Evolutionary conservation across 2,329 filamentous ascomycete genomes (phyloP), one percentile per base, ranked within the genome.

Genomic region (Diaporthe ampelina): DNA sequence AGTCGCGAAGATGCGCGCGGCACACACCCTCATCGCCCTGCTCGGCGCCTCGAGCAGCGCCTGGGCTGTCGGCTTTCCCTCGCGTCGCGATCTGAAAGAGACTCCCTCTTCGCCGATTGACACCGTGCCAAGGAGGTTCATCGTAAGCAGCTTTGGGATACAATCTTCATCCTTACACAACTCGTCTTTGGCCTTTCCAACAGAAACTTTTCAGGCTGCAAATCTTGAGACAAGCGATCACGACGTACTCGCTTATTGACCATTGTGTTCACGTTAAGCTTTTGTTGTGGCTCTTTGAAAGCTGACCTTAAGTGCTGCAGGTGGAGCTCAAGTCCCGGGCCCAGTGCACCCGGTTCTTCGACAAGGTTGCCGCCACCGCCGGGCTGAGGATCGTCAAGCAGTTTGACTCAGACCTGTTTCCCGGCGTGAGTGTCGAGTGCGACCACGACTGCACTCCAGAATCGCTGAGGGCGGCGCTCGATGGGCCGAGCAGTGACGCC

Each of bases 401-500:
- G 45, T 74, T 76, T n/a, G 32, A 74, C 35, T 68, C 74, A 2
- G 72, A 74, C 21, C n/a, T 76, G 9, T 76, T 76, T n/a, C 68
- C 74, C 2, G 74, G 61, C 9, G 37, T 76, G 59, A 74, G 72
- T 37, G 59, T 76, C 17, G 74, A 74, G 26, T 74, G 74, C 24
- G 68, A 68, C 54, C 72, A 76, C 37, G 58, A 73, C 2, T 70
- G 74, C 35, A 69, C 56, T 7, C 59, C 29, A 6, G 54, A 74
- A 5, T 58, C 40, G 9, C 74, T 73, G 3, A 73, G 71, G 24
- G 52, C 72, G 74, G 74, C 50, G 35, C 29, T 72, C 68, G 15
- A 76, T 43, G 73, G 58, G 54, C 5, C 67, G 56, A 26, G 67
- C 56, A 32, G 26, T 11, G 61, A 65, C 19, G 11, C 10, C 32